Percentiles rank a stretch among this genome's conserved stretches.
Evolutionary conservation across 306 rosid genomes (phyloP).

Genomic region (Macrotyloma uniflorum): DNA sequence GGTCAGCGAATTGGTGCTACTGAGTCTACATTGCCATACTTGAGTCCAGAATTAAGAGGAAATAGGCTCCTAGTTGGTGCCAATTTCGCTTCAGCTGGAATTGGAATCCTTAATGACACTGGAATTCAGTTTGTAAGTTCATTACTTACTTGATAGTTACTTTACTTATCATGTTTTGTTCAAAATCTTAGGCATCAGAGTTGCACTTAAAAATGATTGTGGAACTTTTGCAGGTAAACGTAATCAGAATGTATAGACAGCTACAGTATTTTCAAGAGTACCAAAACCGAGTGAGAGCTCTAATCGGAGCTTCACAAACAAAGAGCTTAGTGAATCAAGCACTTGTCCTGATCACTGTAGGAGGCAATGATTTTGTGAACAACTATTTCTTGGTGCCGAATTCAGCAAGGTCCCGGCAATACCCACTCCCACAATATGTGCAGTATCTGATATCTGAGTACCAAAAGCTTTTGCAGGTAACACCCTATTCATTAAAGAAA

Average conservation of each 20-base stretch:
- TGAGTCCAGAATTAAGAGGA: conserved; percentile 63
- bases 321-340: conserved; percentile 51
- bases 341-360: conserved; percentile 63
- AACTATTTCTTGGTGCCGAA: conserved; percentile 71
- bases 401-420: conserved; percentile 78
- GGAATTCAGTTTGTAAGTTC: conserved; percentile 43
- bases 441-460: conserved; percentile 59
- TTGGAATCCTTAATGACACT: neutral
- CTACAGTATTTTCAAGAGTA: conserved; percentile 55
- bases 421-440: conserved; percentile 62
- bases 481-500: neutral
- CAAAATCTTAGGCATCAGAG: neutral
- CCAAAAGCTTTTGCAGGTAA: conserved; percentile 60
- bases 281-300: conserved; percentile 50
- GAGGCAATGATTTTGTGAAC: conserved; percentile 88
- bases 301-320: conserved; percentile 55
- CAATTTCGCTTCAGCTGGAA: conserved; percentile 3
- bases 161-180: neutral
- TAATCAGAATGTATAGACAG: conserved; percentile 70
- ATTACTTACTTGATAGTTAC: neutral
- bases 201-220: neutral
- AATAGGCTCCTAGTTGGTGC: conserved; percentile 17
- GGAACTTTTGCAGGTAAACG: conserved; percentile 66
- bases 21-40: conserved; percentile 68
- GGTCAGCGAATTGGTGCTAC: conserved; percentile 70